Evolutionary conservation across 2,329 filamentous ascomycete genomes (phyloP).

Genomic region (Didymella segeticola): DNA sequence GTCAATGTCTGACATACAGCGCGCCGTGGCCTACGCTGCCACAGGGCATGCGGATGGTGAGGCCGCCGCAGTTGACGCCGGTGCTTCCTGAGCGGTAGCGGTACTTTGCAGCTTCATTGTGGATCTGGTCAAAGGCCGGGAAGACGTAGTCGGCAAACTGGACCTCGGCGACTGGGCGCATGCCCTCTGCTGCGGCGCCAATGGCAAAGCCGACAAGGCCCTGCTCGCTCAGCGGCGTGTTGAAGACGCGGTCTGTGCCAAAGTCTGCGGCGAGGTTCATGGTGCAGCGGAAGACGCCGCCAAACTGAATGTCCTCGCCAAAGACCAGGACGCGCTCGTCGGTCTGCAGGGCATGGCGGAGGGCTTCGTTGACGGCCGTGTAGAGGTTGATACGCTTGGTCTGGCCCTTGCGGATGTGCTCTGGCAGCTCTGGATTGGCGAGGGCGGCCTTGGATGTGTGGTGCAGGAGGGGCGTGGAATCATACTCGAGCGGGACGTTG

Average conservation of each 20-base stretch:
- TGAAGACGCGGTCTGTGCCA: slow-evolving; percentile 89
- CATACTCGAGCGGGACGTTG: slow-evolving; percentile 88
- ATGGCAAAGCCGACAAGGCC: slow-evolving; percentile 94
- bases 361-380: slow-evolving; percentile 89
- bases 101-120: slow-evolving; percentile 91
- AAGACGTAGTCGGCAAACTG: slow-evolving; percentile 96
- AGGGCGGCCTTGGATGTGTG: slow-evolving; percentile 79
- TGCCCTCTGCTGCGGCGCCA: slow-evolving; percentile 86
- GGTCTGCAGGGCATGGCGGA: slow-evolving; percentile 79
- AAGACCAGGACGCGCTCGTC: slow-evolving; percentile 91
- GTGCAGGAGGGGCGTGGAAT: slow-evolving; percentile 78
- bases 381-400: slow-evolving; percentile 93
- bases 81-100: slow-evolving; percentile 74
- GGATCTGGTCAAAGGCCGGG: slow-evolving; percentile 91
- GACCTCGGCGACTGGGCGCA: slow-evolving; percentile 92
- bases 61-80: slow-evolving; percentile 66
- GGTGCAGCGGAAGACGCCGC: slow-evolving; percentile 93
- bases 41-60: slow-evolving; percentile 89
- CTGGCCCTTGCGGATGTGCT: slow-evolving; percentile 67
- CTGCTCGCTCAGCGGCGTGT: slow-evolving; percentile 92
- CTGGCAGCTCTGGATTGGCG: slow-evolving; percentile 72
- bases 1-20: slow-evolving; percentile 56
- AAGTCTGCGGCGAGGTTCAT: slow-evolving; percentile 90
- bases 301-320: slow-evolving; percentile 96
- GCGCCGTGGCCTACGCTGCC: slow-evolving; percentile 90